Percentiles rank a stretch among this genome's conserved stretches.
Evolutionary conservation across 1,284 basidiomycete genomes (phyloP).

Genomic region (Agroathelia rolfsii): DNA sequence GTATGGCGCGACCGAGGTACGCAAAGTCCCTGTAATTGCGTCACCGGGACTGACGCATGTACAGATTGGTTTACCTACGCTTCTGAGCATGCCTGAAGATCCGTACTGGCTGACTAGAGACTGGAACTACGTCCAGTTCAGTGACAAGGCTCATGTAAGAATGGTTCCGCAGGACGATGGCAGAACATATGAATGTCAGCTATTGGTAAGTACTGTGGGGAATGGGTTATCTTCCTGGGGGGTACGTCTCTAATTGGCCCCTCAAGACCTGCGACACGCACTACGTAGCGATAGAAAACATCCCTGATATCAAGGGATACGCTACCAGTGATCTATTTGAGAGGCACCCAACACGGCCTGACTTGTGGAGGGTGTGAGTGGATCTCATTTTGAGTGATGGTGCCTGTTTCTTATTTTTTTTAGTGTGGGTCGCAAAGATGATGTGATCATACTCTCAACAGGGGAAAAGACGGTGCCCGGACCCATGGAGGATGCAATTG

Average conservation of each 20-base stretch:
- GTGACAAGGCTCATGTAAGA: constrained; percentile 16
- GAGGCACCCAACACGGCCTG: constrained; percentile 21
- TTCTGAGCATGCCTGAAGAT: constrained; percentile 2
- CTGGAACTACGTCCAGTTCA: constrained; percentile 22
- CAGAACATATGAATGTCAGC: constrained; percentile 17
- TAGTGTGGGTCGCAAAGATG: constrained; percentile 7
- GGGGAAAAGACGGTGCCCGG: constrained; percentile 9
- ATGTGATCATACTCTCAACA: constrained; percentile 8
- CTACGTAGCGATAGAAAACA: constrained; percentile 19
- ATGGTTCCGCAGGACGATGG: constrained; percentile 31
- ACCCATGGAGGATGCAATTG: constrained; percentile 6
- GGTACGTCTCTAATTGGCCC: not conserved
- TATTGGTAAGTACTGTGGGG: constrained; percentile 16
- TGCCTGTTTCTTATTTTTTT: constrained; percentile 1
- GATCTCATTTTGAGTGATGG: too few relatives aligned
- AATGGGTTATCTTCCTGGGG: not conserved
- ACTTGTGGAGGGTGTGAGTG: constrained; percentile 26
- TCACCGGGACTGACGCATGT: constrained; percentile 1
- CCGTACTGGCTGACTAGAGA: constrained; percentile 11
- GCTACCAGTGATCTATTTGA: constrained; percentile 23
- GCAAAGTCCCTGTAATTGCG: constrained; percentile 10
- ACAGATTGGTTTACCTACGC: constrained; percentile 6
- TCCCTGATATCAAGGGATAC: constrained; percentile 23
- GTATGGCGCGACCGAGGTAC: constrained; percentile 17
- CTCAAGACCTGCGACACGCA: constrained; percentile 11